A percentile compares a stretch with the other conserved stretches of the same genome.
These are phyloP conservation scores for Geotrichum europaeum DNA, from an alignment of 1,139 yeast species.

Conservation along the genomic window DNA sequence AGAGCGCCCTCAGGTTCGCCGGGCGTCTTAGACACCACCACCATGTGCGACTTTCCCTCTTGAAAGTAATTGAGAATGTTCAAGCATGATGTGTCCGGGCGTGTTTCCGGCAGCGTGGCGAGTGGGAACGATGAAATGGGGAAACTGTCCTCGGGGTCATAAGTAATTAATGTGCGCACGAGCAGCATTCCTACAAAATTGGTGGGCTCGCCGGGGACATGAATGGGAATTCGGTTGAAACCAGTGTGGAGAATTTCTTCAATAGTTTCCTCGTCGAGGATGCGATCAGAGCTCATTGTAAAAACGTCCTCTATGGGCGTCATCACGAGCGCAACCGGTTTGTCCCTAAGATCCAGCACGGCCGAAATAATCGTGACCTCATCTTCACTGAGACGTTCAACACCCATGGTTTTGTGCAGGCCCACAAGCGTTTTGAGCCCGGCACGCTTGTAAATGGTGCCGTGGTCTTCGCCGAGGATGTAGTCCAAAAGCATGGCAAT, in stretches of 20 bases:
- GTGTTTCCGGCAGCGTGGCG: constrained; percentile 94
- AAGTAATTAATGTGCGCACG: constrained; percentile 85
- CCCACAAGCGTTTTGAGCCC: constrained; percentile 92
- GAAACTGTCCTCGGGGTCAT: constrained; percentile 92
- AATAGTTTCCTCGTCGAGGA: constrained; percentile 77
- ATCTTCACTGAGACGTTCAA: constrained; percentile 70
- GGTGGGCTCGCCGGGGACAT: constrained; percentile 79
- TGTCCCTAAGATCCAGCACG: constrained; percentile 88
- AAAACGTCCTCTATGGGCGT: constrained; percentile 89
- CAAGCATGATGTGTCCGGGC: constrained; percentile 84
- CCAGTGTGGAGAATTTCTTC: constrained; percentile 93
- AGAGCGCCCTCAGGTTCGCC: constrained; percentile 84
- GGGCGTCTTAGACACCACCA: constrained; percentile 79
- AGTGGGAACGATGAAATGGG: constrained; percentile 92
- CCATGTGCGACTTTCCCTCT: constrained; percentile 97
- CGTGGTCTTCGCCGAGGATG: constrained; percentile 90
- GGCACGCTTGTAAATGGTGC: constrained; percentile 86
- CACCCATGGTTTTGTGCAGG: constrained; percentile 91
- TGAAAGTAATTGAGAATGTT: constrained; percentile 93
- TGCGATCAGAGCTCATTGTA: constrained; percentile 79
- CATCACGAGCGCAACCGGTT: constrained; percentile 81
- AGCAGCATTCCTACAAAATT: constrained; percentile 94
- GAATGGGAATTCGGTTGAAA: constrained; percentile 92
- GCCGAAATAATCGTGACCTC: constrained; percentile 95
- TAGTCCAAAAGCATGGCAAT: constrained; percentile 75